Evolutionary conservation across 2,329 filamentous ascomycete species (phyloP).

Genomic region (Trichoderma breve): DNA sequence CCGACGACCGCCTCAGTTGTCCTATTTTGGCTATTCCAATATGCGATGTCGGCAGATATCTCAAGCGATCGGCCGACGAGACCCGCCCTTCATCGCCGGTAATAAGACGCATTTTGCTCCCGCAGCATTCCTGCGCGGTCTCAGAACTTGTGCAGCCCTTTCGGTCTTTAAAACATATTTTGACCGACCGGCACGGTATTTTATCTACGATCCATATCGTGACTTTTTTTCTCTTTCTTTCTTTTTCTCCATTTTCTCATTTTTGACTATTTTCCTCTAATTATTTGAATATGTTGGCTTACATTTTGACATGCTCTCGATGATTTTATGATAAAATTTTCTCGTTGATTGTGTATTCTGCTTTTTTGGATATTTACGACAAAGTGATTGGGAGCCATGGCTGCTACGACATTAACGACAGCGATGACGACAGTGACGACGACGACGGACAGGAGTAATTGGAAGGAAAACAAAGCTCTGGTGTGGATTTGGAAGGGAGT

Average conservation of each 20-base stretch:
- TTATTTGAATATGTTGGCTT: not conserved
- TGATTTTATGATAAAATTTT: not conserved
- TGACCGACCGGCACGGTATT: not conserved
- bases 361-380: not conserved
- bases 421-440: not conserved
- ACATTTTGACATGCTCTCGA: not conserved
- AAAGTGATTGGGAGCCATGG: not conserved
- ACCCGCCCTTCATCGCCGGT: slow-evolving; percentile 5
- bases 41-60: slow-evolving; percentile 9
- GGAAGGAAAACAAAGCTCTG: not conserved
- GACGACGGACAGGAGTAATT: not conserved
- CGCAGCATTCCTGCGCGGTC: slow-evolving; percentile 14
- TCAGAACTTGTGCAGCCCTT: not conserved
- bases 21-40: not conserved
- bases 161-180: not conserved
- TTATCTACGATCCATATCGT: not conserved
- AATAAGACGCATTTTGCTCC: slow-evolving; percentile 15
- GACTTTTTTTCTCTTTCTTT: not conserved
- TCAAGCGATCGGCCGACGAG: slow-evolving; percentile 14
- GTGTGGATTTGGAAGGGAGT: slow-evolving; percentile 8
- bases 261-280: not conserved
- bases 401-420: not conserved
- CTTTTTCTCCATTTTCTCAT: not conserved
- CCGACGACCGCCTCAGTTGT: not conserved
- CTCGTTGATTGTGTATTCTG: not conserved